Evolutionary conservation across 176 grass and related monocot species (phyloP).

Genomic region (Bothriochloa decipiens): DNA sequence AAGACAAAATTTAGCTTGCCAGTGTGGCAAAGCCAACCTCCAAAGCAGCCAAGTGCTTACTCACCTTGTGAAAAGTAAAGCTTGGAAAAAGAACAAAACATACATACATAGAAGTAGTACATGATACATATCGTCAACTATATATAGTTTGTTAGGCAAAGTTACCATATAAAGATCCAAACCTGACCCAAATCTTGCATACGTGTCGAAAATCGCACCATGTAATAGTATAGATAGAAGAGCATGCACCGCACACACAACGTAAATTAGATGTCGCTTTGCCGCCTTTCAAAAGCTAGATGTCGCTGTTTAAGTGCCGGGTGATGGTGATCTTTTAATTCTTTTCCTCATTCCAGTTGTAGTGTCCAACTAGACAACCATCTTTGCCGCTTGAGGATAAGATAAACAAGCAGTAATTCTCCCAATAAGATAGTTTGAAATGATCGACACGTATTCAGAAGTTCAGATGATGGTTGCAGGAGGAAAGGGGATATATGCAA

Average conservation of each 20-base stretch:
- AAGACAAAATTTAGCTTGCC: not conserved
- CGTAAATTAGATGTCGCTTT: constrained; percentile 2
- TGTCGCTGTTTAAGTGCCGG: constrained; percentile 27
- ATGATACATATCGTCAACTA: not conserved
- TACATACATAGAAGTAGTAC: not conserved
- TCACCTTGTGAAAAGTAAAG: constrained; percentile 9
- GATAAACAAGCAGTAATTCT: constrained; percentile 27
- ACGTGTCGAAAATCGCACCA: not conserved
- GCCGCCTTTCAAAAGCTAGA: not conserved
- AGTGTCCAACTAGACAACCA: constrained; percentile 49
- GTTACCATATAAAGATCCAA: constrained; percentile 22
- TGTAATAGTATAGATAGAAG: not conserved
- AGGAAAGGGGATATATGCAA: too few species aligned
- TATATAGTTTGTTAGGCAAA: not conserved
- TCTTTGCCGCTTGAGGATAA: constrained; percentile 35
- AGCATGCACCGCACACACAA: not conserved
- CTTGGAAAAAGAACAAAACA: not conserved
- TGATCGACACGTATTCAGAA: constrained; percentile 17
- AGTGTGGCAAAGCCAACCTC: constrained; percentile 20
- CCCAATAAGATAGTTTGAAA: constrained; percentile 20
- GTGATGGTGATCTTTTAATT: not conserved
- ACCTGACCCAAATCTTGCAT: not conserved
- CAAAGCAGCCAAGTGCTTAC: not conserved
- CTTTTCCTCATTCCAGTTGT: not conserved
- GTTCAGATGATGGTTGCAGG: constrained; percentile 1